Percentiles rank a stretch among this genome's conserved stretches.
Conservation (phyloP, 106 monocot species). For the Iris macrosiphon region DNA sequence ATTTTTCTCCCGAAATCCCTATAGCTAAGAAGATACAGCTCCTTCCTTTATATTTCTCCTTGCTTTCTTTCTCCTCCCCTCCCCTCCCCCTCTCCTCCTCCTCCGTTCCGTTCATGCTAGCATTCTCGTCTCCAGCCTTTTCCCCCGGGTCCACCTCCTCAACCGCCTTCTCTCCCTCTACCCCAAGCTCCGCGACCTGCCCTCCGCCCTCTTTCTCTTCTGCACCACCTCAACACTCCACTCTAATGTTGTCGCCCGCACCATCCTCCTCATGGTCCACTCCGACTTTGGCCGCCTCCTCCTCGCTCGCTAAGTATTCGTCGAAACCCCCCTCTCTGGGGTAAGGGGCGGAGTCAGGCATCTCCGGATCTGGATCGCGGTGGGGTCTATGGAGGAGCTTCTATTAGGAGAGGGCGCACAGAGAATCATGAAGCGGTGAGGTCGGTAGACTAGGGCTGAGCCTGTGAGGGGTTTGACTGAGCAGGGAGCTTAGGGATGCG, state of each 20-base stretch:
- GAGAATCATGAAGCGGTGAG: too few species aligned
- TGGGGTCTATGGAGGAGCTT: too few species aligned
- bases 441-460: too few species aligned
- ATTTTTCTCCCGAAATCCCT: too few species aligned
- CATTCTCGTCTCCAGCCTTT: slow-evolving; percentile 66
- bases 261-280: slow-evolving; percentile 54
- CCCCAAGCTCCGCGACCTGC: slow-evolving; percentile 48
- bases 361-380: too few species aligned
- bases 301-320: slow-evolving; percentile 51
- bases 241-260: slow-evolving; percentile 42
- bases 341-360: too few species aligned
- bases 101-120: slow-evolving; percentile 79
- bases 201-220: slow-evolving; percentile 58
- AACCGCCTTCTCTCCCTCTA: slow-evolving; percentile 90
- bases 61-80: background rate
- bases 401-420: too few species aligned
- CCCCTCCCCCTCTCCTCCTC: slow-evolving; percentile 29
- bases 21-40: too few species aligned
- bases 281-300: slow-evolving; percentile 28
- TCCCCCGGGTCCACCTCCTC: slow-evolving; percentile 63
- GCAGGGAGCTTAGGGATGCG: too few species aligned
- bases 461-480: too few species aligned
- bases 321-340: slow-evolving; percentile 31
- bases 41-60: too few species aligned
- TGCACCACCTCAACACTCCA: slow-evolving; percentile 9